These are phyloP conservation scores for Gymnopilus junonius DNA, from an alignment of 768 basidiomycete genomes.

Conservation along the genomic window DNA sequence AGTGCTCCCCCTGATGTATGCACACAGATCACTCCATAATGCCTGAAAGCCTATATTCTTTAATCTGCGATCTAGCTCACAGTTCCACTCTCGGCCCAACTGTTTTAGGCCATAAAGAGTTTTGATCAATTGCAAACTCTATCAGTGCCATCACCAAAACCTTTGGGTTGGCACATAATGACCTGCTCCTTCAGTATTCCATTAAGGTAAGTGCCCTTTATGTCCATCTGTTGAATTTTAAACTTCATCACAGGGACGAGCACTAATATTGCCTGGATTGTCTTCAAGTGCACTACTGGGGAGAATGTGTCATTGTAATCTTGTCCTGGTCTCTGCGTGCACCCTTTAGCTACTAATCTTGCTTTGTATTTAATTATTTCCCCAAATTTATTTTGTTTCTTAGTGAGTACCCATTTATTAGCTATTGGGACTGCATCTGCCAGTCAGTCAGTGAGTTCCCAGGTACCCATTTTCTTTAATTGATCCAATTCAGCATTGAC, in stretches of 20 bases:
- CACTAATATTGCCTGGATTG: no score
- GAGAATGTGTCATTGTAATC: constrained; percentile 39
- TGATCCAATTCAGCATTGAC: no score
- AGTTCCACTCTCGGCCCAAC: not conserved
- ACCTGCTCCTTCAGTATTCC: no score
- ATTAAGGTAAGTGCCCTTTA: no score
- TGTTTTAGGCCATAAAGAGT: not conserved
- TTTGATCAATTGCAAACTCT: not conserved
- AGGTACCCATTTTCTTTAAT: no score
- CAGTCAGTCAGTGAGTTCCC: no score
- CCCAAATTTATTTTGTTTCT: constrained; percentile 13
- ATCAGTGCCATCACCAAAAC: not conserved
- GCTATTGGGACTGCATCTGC: no score
- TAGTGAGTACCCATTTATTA: no score
- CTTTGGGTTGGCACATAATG: not conserved
- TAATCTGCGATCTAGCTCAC: not conserved
- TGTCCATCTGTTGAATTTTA: constrained; percentile 7
- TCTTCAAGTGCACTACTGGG: constrained; percentile 16
- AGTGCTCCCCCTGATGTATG: no score
- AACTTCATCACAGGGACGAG: constrained; percentile 17
- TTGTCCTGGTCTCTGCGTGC: constrained; percentile 37
- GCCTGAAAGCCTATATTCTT: not conserved
- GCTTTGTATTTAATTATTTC: constrained; percentile 37
- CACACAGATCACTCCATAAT: not conserved
- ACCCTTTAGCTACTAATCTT: constrained; percentile 42